Evolutionary conservation across 495 filamentous ascomycete genomes (phyloP), one percentile per base, ranked within the genome.

Genomic region (Xylaria curta): DNA sequence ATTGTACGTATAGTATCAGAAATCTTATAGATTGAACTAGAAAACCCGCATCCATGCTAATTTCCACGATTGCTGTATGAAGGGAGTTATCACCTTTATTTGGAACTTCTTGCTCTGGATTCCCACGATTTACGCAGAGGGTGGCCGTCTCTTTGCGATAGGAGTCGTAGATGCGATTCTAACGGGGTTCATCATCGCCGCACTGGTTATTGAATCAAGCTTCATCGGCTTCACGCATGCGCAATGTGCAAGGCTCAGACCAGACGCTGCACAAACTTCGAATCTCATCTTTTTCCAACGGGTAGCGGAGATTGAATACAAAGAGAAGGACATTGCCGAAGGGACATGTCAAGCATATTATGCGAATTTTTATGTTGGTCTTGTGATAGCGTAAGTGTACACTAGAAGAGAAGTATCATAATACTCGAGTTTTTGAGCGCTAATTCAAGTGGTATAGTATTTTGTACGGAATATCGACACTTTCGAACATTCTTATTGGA

Each of bases 221-320:
- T 60, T 36, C 58, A 60, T 60, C 17, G 58, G 58, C 33, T 60
- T 60, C 33, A 60, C 4, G 6, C 58, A 33, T n/a, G 33, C 31
- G 19, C 31, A 60, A 13, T 60, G 58, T 28, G 58, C 58, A 5
- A 31, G 38, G 58, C 58, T 60, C 33, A 38, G 33, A 13, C 28
- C 31, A 36, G 58, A 21, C 58, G 58, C 58, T 12, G 7, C 58
- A 1, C 58, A 17, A 15, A 38, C 58, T 21, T 36, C 28, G 19
- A 36, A 60, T 60, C 58, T 60, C 1, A 38, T 60, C 58, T 60
- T 36, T 38, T 60, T 60, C 31, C 58, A 60, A 60, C 58, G 58
- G 4, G 58, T 60, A 5, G 58, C 7, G 7, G 58, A 38, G 58
- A 60, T 60, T 21, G 9, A 60, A 0, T 3, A 10, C 38, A 38